Evolutionary conservation across 225 moss, liverwort and hornwort genomes (phyloP), one percentile per base, ranked within the genome.

Genomic region (Bryoerythrophyllum caledonicum): DNA sequence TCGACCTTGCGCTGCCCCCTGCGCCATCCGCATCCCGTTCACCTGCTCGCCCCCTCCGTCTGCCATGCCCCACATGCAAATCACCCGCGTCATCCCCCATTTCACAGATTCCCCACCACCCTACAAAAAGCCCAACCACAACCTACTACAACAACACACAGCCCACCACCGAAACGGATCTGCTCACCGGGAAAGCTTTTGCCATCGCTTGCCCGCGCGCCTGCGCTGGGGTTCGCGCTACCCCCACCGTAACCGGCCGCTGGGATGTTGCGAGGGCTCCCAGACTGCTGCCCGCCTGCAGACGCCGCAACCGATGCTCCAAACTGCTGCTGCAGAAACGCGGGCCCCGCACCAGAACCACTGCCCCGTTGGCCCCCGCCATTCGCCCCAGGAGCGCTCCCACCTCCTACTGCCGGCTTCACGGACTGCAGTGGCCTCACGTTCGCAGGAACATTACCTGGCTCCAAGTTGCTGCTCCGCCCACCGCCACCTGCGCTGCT

Each of bases 261-360:
- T 41, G 24, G 76, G 55, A 75, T 78, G 56, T 76, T 74, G 55
- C 81, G 83, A 61, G 86, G 86, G 63, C 86, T 87, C 65, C 81
- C 83, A 24, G 83, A 87, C 81, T 84, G 86, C 82, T 84, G 87
- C 77, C 72, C 84, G 32, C 79, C 82, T 30, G 82, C 46, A 17
- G 84, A 71, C 64, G 71, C 76, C 8, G 63, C 34, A 57, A 67
- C 78, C 38, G 84, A 68, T 37, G 84, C 61, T 26, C 87, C 84
- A 62, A 78, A 84, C 68, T 85, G 87, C 8, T 84, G 87, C 8
- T 84, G 87, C 75, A 87, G 53, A 82, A 84, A 87, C 6, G 71
- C 82, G 25, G 87, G 82, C 17, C 84, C 87, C 38, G 63, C 63
- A 65, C 80, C 76, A 30, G 76, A 44, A 0, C 23, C 82, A 30